These are phyloP conservation scores for Fragosphaeria purpurea DNA, from an alignment of 2,329 filamentous ascomycete genomes.

Conservation along the genomic window DNA sequence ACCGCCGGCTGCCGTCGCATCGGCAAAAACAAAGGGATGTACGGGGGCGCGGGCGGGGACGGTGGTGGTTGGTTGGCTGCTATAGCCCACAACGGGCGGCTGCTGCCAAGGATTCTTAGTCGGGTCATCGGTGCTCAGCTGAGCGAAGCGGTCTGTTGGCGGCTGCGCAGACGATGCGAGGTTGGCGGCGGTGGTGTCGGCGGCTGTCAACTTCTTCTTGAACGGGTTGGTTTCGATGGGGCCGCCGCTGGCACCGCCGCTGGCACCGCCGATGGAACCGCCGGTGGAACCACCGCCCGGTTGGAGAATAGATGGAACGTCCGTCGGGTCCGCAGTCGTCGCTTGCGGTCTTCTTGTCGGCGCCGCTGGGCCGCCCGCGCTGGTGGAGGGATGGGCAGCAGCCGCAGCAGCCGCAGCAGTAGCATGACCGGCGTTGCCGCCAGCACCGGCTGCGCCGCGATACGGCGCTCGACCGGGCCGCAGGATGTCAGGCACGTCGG, in stretches of 20 bases:
- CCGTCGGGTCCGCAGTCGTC: slow-evolving; percentile 7
- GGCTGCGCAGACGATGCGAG: slow-evolving; percentile 15
- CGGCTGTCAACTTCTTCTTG: slow-evolving; percentile 33
- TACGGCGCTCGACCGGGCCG: slow-evolving; percentile 18
- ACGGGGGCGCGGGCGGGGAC: slow-evolving; percentile 14
- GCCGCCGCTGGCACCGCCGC: slow-evolving; percentile 5
- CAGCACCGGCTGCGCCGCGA: too few relatives aligned
- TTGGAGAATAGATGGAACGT: slow-evolving; percentile 22
- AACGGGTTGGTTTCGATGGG: slow-evolving; percentile 42
- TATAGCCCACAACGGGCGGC: slow-evolving; percentile 21
- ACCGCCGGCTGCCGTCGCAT: slow-evolving; percentile 20
- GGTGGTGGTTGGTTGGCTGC: background rate
- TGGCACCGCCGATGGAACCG: slow-evolving; percentile 5
- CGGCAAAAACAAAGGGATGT: slow-evolving; percentile 9
- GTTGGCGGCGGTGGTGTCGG: background rate
- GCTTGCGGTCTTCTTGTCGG: background rate
- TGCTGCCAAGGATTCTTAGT: slow-evolving; percentile 35
- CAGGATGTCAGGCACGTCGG: slow-evolving; percentile 21
- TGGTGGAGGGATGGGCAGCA: slow-evolving; percentile 11
- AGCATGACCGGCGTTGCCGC: slow-evolving; percentile 2
- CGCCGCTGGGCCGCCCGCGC: too few relatives aligned
- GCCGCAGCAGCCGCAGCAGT: background rate
- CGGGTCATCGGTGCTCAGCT: slow-evolving; percentile 31
- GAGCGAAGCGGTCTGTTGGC: slow-evolving; percentile 29
- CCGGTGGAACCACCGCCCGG: slow-evolving; percentile 15